Conservation (phyloP, 164 flowering plant species). For the Buxus sempervirens region DNA sequence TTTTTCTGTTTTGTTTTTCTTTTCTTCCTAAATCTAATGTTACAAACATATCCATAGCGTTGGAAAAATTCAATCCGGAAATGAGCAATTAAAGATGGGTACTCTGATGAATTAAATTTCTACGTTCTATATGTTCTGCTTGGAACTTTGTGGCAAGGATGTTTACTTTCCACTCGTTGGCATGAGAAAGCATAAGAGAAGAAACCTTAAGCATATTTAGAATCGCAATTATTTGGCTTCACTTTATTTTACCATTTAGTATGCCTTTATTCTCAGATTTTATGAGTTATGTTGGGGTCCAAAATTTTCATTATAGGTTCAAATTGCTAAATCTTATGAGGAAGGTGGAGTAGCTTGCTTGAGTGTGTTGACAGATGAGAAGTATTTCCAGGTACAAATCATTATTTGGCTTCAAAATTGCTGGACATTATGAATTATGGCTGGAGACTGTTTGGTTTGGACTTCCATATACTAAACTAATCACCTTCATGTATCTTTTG, state of each 20-base stretch:
- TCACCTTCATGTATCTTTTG: background rate
- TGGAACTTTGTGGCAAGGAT: too few relatives aligned
- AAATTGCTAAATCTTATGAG: slow-evolving; percentile 89
- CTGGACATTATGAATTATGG: background rate
- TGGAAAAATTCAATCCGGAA: too few relatives aligned
- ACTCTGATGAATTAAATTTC: too few relatives aligned
- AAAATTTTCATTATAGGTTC: slow-evolving; percentile 47
- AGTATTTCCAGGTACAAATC: slow-evolving; percentile 69
- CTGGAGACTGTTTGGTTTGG: background rate
- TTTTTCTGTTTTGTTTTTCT: too few relatives aligned
- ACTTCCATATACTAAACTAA: background rate
- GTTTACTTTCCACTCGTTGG: too few relatives aligned
- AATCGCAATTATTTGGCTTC: background rate
- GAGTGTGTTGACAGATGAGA: slow-evolving; percentile 91
- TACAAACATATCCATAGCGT: too few relatives aligned
- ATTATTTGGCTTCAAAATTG: background rate
- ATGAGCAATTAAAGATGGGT: too few relatives aligned
- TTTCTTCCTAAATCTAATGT: too few relatives aligned
- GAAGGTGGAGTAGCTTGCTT: slow-evolving; percentile 99
- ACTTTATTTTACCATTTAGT: background rate
- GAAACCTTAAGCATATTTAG: background rate
- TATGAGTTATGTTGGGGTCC: background rate
- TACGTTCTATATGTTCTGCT: too few relatives aligned
- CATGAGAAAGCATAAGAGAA: too few relatives aligned
- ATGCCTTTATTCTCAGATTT: background rate